Evolutionary conservation across 2,329 filamentous ascomycete species (phyloP), one percentile per base, ranked within the genome.

Genomic region (Pezicula neosporulosa): DNA sequence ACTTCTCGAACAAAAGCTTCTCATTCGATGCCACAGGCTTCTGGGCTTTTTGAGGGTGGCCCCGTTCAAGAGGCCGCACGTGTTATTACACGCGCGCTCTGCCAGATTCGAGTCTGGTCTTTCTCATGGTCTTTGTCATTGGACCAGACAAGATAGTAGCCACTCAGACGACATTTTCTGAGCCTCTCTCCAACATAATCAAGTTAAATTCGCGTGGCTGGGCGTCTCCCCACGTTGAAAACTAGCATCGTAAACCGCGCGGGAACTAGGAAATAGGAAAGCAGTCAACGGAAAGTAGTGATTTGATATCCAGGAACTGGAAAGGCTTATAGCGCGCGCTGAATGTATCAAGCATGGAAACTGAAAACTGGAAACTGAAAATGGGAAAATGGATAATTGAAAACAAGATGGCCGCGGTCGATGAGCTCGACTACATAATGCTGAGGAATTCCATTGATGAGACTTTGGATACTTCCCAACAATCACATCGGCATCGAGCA

Each of bases 101-200:
- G 54, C 50, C 53, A 51, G 46, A 35, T 47, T 49, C 41, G 10
- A 30, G 28, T 46, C 24, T 24, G 45, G 45, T 43, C 52, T 10
- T 28, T 18, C 49, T 44, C 30, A 35, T 51, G 47, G 51, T 18
- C 41, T 21, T 41, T 24, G 49, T 42, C 30, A 57, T 59, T 60
- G 56, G 54, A 47, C 36, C 27, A 27, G 47, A 47, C 47, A 37
- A 39, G 43, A 48, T 48, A 27, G 44, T 43, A 60, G 56, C 61
- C 60, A 64, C 55, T 58, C 57, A 62, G 48, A 52, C 48, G 47
- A 48, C 49, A 30, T 55, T 19, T 52, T 48, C 55, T 57, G 55
- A 60, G 55, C 54, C 55, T 62, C 60, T 57, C 48, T 55, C 52
- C 49, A 56, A 60, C 60, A 48, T 50, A 43, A 46, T 45, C 50